Percentiles rank a stretch among this genome's conserved stretches.
These are phyloP conservation scores for Borovskyia barvae DNA, from an alignment of 208 protist species.

Conservation along the genomic window DNA sequence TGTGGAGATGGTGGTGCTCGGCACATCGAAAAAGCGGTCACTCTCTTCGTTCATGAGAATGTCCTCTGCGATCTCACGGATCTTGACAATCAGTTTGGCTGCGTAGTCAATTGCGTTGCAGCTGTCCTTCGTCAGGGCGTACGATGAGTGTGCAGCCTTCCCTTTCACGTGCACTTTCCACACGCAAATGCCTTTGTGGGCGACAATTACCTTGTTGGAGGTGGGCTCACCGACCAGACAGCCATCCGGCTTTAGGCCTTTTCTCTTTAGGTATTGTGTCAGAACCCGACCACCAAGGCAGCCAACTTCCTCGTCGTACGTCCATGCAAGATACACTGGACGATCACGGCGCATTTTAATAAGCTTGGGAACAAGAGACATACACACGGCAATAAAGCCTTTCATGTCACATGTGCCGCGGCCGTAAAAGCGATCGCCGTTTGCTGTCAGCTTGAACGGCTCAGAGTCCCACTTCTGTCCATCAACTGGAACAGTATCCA, in stretches of 20 bases:
- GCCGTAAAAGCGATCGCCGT: conserved; percentile 38
- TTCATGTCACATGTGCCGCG: conserved; percentile 64
- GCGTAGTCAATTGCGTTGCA: conserved; percentile 65
- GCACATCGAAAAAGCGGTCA: conserved; percentile 31
- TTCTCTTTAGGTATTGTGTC: conserved; percentile 29
- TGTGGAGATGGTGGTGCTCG: conserved; percentile 39
- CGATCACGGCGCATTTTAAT: conserved; percentile 38
- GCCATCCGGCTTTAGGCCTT: conserved; percentile 35
- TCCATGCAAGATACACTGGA: conserved; percentile 52
- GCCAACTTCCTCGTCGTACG: conserved; percentile 48
- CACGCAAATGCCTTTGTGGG: conserved; percentile 43
- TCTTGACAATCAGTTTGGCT: conserved; percentile 43
- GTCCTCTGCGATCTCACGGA: conserved; percentile 42
- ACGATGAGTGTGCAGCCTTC: conserved; percentile 37
- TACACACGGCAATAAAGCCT: conserved; percentile 52
- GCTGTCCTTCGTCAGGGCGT: conserved; percentile 30
- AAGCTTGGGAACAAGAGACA: conserved; percentile 42
- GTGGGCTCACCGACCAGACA: conserved; percentile 63
- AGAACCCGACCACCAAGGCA: conserved; percentile 42
- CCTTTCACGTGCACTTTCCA: conserved; percentile 34
- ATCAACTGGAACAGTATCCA: conserved; percentile 51
- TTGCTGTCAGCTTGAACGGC: conserved; percentile 32
- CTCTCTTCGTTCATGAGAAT: conserved; percentile 16
- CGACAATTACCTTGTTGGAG: conserved; percentile 58
- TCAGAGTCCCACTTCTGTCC: conserved; percentile 54